Evolutionary conservation across 345 rosid genomes (phyloP), one percentile per base, ranked within the genome.

Genomic region (Salix dunnii): DNA sequence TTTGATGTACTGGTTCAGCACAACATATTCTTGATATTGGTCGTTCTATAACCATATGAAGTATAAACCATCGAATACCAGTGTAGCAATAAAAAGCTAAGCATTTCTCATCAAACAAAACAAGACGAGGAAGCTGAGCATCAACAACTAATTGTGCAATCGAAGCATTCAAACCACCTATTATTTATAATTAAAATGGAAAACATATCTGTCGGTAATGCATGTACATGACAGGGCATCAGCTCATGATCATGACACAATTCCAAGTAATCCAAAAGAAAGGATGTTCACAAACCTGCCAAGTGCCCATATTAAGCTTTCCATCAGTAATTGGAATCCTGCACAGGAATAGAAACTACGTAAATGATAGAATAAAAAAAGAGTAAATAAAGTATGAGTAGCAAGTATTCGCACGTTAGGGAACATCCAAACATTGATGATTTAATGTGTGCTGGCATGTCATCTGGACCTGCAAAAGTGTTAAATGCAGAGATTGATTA

Each of bases 361-460:
- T 51, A 35, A 77, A 68, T 65, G 8, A 53, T 35, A 63, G 12
- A 72, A 62, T 13, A 61, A 23, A 1, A 36, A 0, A 6, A 3
- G 1, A 69, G 58, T 40, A 74, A 18, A 18, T 3, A 51, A 51
- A 40, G 28, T n/a, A 70, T 18, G 17, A 38, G 58, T 21, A 70
- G 4, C 75, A 83, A 64, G 67, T 38, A 74, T 69, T 62, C 97
- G 33, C 83, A 93, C 97, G 91, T 90, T 68, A 95, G 94, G 23
- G 85, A 42, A 67, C 97, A 91, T 73, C 99, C 97, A 84, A 93
- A 91, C 96, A 95, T 89, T 35, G 97, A 93, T 70, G 99, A 95
- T 80, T 95, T 91, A 74, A 95, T 88, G 81, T 95, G 99, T 23
- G 97, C 99, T 11, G 99, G 97, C 99, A 93, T 93, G 86, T 95